These are phyloP conservation scores for Canariomyces notabilis DNA, from an alignment of 2,329 filamentous ascomycete genomes.

Conservation along the genomic window DNA sequence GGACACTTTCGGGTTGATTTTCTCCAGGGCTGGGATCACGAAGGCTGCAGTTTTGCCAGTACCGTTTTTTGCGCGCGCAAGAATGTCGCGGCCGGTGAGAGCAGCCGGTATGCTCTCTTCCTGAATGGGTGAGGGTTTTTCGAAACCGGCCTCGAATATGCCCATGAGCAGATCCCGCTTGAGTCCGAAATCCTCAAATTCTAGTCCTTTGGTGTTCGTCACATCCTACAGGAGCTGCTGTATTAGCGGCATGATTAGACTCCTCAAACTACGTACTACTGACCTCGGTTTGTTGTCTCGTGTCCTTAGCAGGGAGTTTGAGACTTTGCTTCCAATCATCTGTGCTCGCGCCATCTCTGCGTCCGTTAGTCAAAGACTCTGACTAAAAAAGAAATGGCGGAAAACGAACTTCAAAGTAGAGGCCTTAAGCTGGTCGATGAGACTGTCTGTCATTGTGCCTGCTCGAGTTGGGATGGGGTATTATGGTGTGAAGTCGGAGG, in stretches of 20 bases:
- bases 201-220: constrained; percentile 92
- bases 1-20: constrained; percentile 91
- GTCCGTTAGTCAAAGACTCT: constrained; percentile 33
- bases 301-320: constrained; percentile 69
- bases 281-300: constrained; percentile 76
- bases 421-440: constrained; percentile 51
- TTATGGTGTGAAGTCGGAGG: not conserved
- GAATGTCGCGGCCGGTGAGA: constrained; percentile 87
- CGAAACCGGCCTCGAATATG: constrained; percentile 97
- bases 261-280: constrained; percentile 14
- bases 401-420: constrained; percentile 40
- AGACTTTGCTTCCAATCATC: constrained; percentile 72
- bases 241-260: not conserved
- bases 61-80: constrained; percentile 96
- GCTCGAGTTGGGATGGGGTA: not conserved
- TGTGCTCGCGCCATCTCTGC: constrained; percentile 44
- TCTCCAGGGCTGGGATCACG: constrained; percentile 89
- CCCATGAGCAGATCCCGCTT: constrained; percentile 97
- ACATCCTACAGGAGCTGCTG: constrained; percentile 67
- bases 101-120: constrained; percentile 98
- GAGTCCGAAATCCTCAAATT: constrained; percentile 95
- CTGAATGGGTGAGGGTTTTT: constrained; percentile 98
- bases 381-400: constrained; percentile 12
- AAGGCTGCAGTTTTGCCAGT: constrained; percentile 98
- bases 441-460: constrained; percentile 39